These are phyloP conservation scores for Collybia sp. DNA, from an alignment of 768 basidiomycete species.

Conservation along the genomic window DNA sequence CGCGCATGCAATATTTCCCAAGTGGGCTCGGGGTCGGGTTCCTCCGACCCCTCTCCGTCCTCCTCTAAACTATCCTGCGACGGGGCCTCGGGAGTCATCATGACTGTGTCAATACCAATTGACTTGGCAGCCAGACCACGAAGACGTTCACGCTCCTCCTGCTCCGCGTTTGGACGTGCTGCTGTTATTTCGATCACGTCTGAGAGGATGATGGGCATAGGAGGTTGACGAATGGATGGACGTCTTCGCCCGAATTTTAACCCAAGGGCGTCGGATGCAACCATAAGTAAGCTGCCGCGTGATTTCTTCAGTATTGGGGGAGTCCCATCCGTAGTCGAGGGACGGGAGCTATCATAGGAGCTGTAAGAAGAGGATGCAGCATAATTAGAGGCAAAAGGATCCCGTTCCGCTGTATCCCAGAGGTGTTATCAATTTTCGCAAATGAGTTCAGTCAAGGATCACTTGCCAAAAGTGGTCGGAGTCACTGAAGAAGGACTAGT, in stretches of 20 bases:
- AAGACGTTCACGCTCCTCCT: conserved; percentile 71
- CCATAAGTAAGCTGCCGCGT: conserved; percentile 43
- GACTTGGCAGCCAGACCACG: conserved; percentile 73
- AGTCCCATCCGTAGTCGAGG: conserved; percentile 17
- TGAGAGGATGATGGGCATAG: conserved; percentile 47
- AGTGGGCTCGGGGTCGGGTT: conserved; percentile 11
- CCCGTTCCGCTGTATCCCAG: conserved; percentile 5
- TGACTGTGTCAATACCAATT: conserved; percentile 59
- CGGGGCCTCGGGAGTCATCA: conserved; percentile 35
- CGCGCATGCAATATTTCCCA: conserved; percentile 5
- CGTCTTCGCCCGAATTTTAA: conserved; percentile 44
- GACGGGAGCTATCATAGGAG: conserved; percentile 12
- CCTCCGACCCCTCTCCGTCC: conserved; percentile 27
- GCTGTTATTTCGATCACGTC: conserved; percentile 73
- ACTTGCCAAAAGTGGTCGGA: conserved; percentile 14
- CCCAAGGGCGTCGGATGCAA: conserved; percentile 48
- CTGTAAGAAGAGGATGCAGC: conserved; percentile 10
- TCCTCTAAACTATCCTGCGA: conserved; percentile 29
- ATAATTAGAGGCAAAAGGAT: conserved; percentile 19
- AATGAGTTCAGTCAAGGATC: conserved; percentile 1
- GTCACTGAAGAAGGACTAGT: conserved; percentile 14
- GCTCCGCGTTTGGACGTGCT: conserved; percentile 50
- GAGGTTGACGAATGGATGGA: conserved; percentile 28
- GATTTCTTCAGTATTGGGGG: conserved; percentile 20
- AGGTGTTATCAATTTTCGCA: conserved; percentile 1